Percentiles rank a stretch among this genome's conserved stretches.
Conservation (phyloP, 208 protist genomes). For the Willaertia magna region DNA sequence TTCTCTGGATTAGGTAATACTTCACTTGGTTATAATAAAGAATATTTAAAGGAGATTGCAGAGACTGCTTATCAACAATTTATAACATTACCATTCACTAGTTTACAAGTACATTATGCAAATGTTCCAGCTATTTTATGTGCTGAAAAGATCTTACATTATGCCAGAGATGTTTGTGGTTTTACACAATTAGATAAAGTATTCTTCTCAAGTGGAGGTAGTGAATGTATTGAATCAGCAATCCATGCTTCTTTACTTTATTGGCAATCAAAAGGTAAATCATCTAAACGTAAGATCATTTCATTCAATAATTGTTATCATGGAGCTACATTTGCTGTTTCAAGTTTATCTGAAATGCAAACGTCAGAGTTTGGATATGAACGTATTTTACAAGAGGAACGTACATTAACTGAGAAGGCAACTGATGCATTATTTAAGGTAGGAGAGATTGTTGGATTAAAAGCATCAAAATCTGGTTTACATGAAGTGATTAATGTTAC, state of each 20-base stretch:
- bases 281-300: not conserved
- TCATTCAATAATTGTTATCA: not conserved
- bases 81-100: not conserved
- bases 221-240: slow-evolving; percentile 65
- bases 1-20: not conserved
- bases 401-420: no score
- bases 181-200: slow-evolving; percentile 41
- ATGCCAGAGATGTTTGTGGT: not conserved
- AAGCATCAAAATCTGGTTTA: no score
- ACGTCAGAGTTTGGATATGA: no score
- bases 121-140: not conserved
- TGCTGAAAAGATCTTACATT: not conserved
- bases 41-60: not conserved
- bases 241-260: slow-evolving; percentile 55
- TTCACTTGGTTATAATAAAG: not conserved
- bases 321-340: not conserved
- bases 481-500: no score
- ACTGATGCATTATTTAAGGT: no score
- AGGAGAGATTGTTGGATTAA: no score
- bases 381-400: no score
- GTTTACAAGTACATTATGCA: not conserved
- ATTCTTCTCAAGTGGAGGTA: slow-evolving; percentile 76
- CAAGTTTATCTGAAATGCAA: no score
- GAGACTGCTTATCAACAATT: not conserved
- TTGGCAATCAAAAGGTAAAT: not conserved